Base-by-base conservation (phyloP, 352 stramenopile genomes). In the Phytophthora megakarya region DNA sequence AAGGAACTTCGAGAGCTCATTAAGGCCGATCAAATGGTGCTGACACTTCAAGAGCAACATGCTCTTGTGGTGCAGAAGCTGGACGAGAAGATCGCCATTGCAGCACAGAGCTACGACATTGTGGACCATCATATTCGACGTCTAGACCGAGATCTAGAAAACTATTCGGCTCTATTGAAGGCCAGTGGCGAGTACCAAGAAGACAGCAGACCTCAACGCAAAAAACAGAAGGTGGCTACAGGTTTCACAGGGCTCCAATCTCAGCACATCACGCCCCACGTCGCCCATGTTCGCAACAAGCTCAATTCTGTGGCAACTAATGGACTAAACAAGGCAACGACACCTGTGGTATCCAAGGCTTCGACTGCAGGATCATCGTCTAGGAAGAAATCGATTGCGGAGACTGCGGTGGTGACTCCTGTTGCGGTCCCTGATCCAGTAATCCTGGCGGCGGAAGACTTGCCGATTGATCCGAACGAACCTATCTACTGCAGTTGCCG, bases 51-150 rank as follows among this genome's bases (percentile, higher is more conserved):
- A 11, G 63, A 80, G 32, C 92, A 86, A 62, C 83, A 89, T 51
- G 72, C 87, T 52, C 70, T 83, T 22, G 86, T 91, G 5, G 73
- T 93, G 22, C 84, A 95, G 70, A 93, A 95, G 58, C 75, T 93
- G 50, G 86, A 95, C 67, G 86, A 95, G 73, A 95, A 95, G 59
- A 87, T 93, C 47, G 86, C 86, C 42, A 95, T 95, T 58, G 86
- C 86, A 16, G 83, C 81, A 47, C 86, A 95, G 65, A 90, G 76
- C 37, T 95, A 95, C 67, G 86, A 93, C 69, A 78, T 95, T 52
- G 82, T 95, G 22, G 86, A 95, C 62, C 86, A 95, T 64, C 86
- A 95, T 49, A 95, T 95, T 58, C 81, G 84, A 6, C 84, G 86
- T 9, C 49, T 95, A 25, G 86, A 93, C 54, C 70, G 88, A 47